Evolutionary conservation across 2,329 filamentous ascomycete genomes (phyloP).

Genomic region (Beauveria brongniartii): DNA sequence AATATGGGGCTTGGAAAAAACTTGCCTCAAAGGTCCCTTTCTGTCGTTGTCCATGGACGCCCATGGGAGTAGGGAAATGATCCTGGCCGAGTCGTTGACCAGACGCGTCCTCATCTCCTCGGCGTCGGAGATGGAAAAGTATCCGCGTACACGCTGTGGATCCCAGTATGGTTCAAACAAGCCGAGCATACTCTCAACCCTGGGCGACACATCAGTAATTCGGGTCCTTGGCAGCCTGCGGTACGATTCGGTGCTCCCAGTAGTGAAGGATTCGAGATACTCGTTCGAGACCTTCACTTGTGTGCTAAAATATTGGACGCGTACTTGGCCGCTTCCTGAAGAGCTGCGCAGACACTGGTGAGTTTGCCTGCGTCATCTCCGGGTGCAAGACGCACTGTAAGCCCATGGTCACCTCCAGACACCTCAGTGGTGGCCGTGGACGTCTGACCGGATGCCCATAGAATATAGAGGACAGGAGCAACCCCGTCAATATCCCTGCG

Average conservation of each 20-base stretch:
- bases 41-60: background rate
- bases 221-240: background rate
- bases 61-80: background rate
- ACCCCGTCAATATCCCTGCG: no score
- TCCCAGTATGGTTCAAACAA: slow-evolving; percentile 59
- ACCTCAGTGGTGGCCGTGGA: no score
- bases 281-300: background rate
- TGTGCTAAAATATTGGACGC: background rate
- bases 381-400: background rate
- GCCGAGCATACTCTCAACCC: slow-evolving; percentile 50
- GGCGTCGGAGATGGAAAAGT: slow-evolving; percentile 53
- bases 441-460: no score
- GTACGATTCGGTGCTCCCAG: background rate
- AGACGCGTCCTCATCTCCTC: slow-evolving; percentile 45
- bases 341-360: background rate
- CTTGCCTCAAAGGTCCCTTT: background rate
- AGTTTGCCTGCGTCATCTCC: background rate
- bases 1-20: background rate
- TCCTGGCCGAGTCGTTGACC: background rate
- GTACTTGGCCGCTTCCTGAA: background rate
- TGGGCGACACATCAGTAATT: slow-evolving; percentile 26
- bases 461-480: no score
- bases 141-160: slow-evolving; percentile 47
- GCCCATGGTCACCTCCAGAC: background rate
- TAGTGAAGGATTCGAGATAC: background rate